These are phyloP conservation scores for Termitomyces heimii DNA, from an alignment of 768 basidiomycete genomes.

Conservation along the genomic window DNA sequence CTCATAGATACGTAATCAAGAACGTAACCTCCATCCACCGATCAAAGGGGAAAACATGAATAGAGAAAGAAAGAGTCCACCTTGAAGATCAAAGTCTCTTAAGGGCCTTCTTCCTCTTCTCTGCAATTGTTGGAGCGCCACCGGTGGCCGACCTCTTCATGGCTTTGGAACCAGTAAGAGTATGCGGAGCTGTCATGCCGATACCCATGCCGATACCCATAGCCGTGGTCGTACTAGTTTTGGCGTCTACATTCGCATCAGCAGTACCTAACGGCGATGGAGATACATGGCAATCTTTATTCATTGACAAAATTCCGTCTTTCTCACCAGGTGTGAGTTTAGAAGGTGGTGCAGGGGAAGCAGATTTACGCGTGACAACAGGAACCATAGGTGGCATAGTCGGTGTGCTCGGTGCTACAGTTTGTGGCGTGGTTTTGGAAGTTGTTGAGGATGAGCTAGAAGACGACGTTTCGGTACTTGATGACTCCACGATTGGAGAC, in stretches of 20 bases:
- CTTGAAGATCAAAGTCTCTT: slow-evolving; percentile 54
- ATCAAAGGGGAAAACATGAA: background rate
- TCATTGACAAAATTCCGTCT: slow-evolving; percentile 23
- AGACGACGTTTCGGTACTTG: slow-evolving; percentile 24
- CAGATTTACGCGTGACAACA: slow-evolving; percentile 37
- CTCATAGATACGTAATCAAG: slow-evolving; percentile 4
- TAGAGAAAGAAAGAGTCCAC: background rate
- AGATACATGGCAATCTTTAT: slow-evolving; percentile 59
- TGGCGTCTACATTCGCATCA: slow-evolving; percentile 57
- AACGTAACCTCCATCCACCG: background rate
- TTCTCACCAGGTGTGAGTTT: slow-evolving; percentile 35
- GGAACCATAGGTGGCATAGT: slow-evolving; percentile 26
- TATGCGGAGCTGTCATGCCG: slow-evolving; percentile 25
- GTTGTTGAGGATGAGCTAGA: slow-evolving; percentile 19
- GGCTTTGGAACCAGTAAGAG: slow-evolving; percentile 46
- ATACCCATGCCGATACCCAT: slow-evolving; percentile 21
- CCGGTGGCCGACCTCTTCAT: slow-evolving; percentile 64
- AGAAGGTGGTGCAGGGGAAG: slow-evolving; percentile 36
- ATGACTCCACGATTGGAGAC: slow-evolving; percentile 28
- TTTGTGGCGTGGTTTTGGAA: slow-evolving; percentile 16
- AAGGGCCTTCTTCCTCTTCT: slow-evolving; percentile 87
- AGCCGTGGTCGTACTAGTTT: slow-evolving; percentile 25
- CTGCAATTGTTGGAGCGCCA: slow-evolving; percentile 45
- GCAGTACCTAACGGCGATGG: slow-evolving; percentile 68
- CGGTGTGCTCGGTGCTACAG: slow-evolving; percentile 14